Percentiles rank a stretch among this genome's conserved stretches.
These are phyloP conservation scores for Podosphaera xanthii DNA, from an alignment of 2,329 filamentous ascomycete genomes.

Conservation along the genomic window DNA sequence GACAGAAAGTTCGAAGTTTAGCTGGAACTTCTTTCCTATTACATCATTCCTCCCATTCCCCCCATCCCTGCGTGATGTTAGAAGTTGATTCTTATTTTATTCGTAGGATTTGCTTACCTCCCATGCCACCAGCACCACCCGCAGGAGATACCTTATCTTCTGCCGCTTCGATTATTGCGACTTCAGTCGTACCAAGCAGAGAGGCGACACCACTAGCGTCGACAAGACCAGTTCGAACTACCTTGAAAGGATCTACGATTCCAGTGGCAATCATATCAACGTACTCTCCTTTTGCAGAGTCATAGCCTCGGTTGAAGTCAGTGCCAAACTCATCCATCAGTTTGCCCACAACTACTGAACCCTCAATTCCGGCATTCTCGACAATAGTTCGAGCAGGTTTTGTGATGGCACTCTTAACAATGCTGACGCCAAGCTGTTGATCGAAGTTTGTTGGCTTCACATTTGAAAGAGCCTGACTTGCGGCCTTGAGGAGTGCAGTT, in stretches of 20 bases:
- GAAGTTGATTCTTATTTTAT: neutral
- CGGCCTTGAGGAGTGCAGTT: constrained; percentile 92
- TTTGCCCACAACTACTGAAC: constrained; percentile 92
- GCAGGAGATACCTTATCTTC: constrained; percentile 55
- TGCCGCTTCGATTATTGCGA: constrained; percentile 92
- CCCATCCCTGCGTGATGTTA: constrained; percentile 18
- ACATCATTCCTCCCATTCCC: constrained; percentile 17
- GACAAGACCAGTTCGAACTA: constrained; percentile 84
- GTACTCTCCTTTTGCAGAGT: constrained; percentile 92
- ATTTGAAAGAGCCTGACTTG: constrained; percentile 61
- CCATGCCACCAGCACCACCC: constrained; percentile 45
- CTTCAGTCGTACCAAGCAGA: constrained; percentile 90
- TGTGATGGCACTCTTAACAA: constrained; percentile 95
- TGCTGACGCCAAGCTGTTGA: constrained; percentile 93
- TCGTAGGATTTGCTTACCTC: constrained; percentile 14
- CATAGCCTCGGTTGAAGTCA: constrained; percentile 97
- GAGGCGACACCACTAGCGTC: constrained; percentile 94
- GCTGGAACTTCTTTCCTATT: constrained; percentile 3
- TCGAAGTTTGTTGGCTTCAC: constrained; percentile 92
- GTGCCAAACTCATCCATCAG: constrained; percentile 75
- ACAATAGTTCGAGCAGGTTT: constrained; percentile 85
- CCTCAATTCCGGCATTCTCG: constrained; percentile 92
- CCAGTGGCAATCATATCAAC: constrained; percentile 93
- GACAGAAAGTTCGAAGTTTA: too few species aligned
- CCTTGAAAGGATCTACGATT: constrained; percentile 98